phyloP scores from a whole-genome alignment of 2,329 filamentous ascomycete genomes.

The Herpotrichia juniperi region DNA sequence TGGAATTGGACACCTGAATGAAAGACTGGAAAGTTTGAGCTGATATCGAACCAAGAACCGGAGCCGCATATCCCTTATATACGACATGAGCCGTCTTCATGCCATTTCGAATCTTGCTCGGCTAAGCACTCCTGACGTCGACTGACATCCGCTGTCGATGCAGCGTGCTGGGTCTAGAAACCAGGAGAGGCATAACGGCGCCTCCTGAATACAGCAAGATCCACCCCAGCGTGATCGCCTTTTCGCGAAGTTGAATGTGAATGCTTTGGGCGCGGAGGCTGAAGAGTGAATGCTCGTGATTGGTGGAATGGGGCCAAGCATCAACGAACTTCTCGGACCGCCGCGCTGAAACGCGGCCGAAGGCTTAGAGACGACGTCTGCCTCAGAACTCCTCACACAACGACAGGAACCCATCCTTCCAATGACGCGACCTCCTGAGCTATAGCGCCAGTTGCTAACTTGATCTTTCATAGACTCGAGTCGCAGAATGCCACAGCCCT shows the following conservation, averaged over 20 bases:
- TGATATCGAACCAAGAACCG: conserved; percentile 19
- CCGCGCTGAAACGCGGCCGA: conserved; percentile 29
- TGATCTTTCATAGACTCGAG: conserved; percentile 1
- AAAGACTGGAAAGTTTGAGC: conserved; percentile 28
- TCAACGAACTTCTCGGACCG: conserved; percentile 17
- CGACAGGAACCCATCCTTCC: conserved; percentile 12
- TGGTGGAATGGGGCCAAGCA: conserved; percentile 23
- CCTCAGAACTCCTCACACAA: conserved; percentile 30
- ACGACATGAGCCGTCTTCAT: conserved; percentile 14
- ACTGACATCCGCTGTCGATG: conserved; percentile 1
- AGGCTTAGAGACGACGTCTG: conserved; percentile 36
- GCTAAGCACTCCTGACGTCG: not conserved
- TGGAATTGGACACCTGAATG: conserved; percentile 26
- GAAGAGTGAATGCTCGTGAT: conserved; percentile 17
- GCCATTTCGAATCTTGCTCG: not conserved
- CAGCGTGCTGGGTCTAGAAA: conserved; percentile 9
- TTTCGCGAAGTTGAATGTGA: not conserved
- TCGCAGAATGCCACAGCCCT: conserved; percentile 8
- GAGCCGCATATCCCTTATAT: conserved; percentile 37
- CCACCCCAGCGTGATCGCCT: conserved; percentile 16
- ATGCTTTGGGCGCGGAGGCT: conserved; percentile 13
- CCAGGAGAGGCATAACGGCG: conserved; percentile 25
- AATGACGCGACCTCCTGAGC: conserved; percentile 14
- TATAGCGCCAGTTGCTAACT: conserved; percentile 8
- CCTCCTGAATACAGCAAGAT: conserved; percentile 25